These are phyloP conservation scores for Takakia lepidozioides DNA, from an alignment of 225 moss, liverwort and hornwort genomes.

Conservation along the genomic window DNA sequence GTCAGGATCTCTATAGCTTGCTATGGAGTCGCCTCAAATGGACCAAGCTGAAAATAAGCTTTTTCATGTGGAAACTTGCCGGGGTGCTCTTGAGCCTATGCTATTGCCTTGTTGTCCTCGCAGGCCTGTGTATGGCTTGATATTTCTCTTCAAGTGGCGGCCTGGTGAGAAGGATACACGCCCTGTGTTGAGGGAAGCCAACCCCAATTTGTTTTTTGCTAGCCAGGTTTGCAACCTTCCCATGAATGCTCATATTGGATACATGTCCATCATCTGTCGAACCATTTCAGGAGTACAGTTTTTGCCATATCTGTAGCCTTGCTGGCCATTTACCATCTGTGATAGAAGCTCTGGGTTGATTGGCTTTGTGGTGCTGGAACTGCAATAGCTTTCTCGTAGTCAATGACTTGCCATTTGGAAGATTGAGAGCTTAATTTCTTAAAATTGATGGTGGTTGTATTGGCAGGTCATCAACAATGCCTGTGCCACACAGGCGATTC, in stretches of 20 bases:
- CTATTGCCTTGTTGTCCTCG: constrained; percentile 7
- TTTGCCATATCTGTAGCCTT: too few relatives aligned
- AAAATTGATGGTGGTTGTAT: not conserved
- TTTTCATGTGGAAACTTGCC: not conserved
- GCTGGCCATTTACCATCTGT: not conserved
- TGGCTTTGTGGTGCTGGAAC: too few relatives aligned
- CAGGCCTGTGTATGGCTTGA: constrained; percentile 91
- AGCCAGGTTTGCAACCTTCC: constrained; percentile 97
- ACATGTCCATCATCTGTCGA: too few relatives aligned
- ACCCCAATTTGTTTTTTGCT: constrained; percentile 81
- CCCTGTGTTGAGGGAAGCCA: constrained; percentile 69
- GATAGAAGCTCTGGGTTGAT: too few relatives aligned
- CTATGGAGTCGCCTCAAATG: not conserved
- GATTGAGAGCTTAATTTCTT: too few relatives aligned
- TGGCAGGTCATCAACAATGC: constrained; percentile 70
- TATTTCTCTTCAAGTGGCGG: constrained; percentile 99
- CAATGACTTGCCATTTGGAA: too few relatives aligned
- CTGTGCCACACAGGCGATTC: constrained; percentile 96
- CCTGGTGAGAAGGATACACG: constrained; percentile 84
- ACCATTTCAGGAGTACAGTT: too few relatives aligned
- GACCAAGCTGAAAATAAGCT: not conserved
- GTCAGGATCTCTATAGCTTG: not conserved
- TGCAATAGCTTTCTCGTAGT: too few relatives aligned
- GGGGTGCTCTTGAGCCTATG: constrained; percentile 4
- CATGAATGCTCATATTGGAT: too few relatives aligned